Evolutionary conservation across 2,329 filamentous ascomycete genomes (phyloP).

Genomic region (Penicillium palitans): DNA sequence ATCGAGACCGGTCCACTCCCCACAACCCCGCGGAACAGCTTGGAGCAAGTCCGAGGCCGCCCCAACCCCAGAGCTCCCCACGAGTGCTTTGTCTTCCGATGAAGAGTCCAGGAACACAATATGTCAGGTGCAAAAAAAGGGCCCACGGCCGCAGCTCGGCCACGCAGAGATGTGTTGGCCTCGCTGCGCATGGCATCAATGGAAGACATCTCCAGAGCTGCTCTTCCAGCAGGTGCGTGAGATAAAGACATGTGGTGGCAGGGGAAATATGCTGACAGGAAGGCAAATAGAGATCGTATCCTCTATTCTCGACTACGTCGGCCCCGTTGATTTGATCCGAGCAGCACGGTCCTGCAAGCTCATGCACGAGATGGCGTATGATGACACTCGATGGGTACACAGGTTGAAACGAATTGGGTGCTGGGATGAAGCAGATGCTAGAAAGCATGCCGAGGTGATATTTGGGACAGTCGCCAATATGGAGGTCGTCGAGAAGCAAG

Average conservation of each 20-base stretch:
- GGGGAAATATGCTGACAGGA: conserved; percentile 25
- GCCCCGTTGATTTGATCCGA: conserved; percentile 78
- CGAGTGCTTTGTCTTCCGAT: conserved; percentile 23
- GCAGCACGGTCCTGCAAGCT: conserved; percentile 82
- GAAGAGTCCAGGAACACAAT: conserved; percentile 25
- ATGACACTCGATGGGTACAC: conserved; percentile 92
- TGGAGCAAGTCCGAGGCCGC: not conserved
- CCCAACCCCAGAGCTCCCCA: conserved; percentile 4
- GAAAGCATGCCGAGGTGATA: conserved; percentile 74
- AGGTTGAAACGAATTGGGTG: conserved; percentile 81
- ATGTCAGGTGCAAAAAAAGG: conserved; percentile 55
- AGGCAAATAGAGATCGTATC: conserved; percentile 72
- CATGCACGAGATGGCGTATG: conserved; percentile 97
- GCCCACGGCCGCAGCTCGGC: conserved; percentile 32
- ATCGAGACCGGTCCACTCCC: not conserved
- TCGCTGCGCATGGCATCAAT: conserved; percentile 80
- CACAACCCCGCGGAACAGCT: conserved; percentile 6
- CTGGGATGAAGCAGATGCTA: conserved; percentile 88
- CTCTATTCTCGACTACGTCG: conserved; percentile 84
- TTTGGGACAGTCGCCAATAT: conserved; percentile 37
- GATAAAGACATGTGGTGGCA: not conserved
- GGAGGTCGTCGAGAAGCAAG: conserved; percentile 31
- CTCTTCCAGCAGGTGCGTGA: conserved; percentile 73
- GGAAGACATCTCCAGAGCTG: conserved; percentile 68
- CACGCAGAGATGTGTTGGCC: conserved; percentile 62